Conservation (phyloP, 73 alveolate genomes). For the Paramecium tetraurelia region DNA sequence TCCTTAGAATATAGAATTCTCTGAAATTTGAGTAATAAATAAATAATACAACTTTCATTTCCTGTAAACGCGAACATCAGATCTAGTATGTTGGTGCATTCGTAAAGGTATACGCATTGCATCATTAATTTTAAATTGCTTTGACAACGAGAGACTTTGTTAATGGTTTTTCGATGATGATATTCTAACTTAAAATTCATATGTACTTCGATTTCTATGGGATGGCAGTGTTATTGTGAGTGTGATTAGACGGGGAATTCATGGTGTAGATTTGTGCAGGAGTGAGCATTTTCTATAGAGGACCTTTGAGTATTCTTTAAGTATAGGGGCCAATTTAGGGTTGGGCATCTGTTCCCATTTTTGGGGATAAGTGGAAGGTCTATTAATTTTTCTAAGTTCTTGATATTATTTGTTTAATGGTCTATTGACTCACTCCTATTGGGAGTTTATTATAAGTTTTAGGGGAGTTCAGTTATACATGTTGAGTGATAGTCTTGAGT, state of each 20-base stretch:
- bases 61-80: background rate
- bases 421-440: background rate
- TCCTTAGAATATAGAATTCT: conserved; percentile 42
- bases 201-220: background rate
- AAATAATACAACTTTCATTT: conserved; percentile 1
- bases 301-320: background rate
- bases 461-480: background rate
- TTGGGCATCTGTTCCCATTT: background rate
- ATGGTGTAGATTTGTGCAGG: background rate
- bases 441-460: background rate
- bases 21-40: conserved; percentile 47
- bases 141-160: background rate
- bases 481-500: background rate
- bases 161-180: background rate
- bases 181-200: background rate
- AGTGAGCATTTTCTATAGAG: background rate
- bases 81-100: background rate
- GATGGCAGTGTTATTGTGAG: background rate
- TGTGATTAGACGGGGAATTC: background rate
- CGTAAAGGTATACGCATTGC: background rate
- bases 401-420: background rate
- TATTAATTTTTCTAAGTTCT: background rate
- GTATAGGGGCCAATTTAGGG: background rate
- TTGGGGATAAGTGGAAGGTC: background rate
- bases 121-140: background rate